These are phyloP conservation scores for Auxenochlorella protothecoides DNA, from an alignment of 139 green algal species.

Conservation along the genomic window DNA sequence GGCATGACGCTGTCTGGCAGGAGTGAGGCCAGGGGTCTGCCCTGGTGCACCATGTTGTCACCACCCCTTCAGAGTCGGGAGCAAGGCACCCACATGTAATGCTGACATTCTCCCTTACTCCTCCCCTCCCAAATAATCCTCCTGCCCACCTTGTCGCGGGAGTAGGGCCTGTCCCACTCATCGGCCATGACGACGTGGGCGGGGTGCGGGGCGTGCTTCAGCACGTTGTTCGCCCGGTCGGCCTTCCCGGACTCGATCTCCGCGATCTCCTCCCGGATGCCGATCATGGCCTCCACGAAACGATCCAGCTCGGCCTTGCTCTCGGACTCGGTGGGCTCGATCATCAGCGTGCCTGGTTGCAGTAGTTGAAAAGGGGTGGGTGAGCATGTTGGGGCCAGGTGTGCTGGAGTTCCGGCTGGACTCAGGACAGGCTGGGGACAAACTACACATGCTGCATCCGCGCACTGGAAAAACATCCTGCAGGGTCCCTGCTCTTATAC, in stretches of 20 bases:
- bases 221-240: conserved; percentile 74
- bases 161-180: conserved; percentile 87
- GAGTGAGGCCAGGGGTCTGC: too few relatives aligned
- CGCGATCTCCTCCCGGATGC: conserved; percentile 74
- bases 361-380: background rate
- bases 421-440: too few relatives aligned
- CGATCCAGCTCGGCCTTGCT: conserved; percentile 85
- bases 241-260: conserved; percentile 69
- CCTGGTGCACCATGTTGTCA: too few relatives aligned
- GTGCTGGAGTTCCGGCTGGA: too few relatives aligned
- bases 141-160: conserved; percentile 47
- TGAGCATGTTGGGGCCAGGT: background rate
- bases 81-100: too few relatives aligned
- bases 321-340: conserved; percentile 96
- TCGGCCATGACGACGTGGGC: conserved; percentile 61
- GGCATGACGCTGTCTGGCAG: too few relatives aligned
- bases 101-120: too few relatives aligned
- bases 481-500: too few relatives aligned
- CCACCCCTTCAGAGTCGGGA: too few relatives aligned
- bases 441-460: too few relatives aligned
- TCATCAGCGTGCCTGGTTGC: conserved; percentile 89
- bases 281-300: conserved; percentile 92
- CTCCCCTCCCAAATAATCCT: too few relatives aligned
- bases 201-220: conserved; percentile 91
- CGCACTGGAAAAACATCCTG: too few relatives aligned